Conservation (phyloP, 495 filamentous ascomycete genomes). For the Chaetomium fimeti region DNA sequence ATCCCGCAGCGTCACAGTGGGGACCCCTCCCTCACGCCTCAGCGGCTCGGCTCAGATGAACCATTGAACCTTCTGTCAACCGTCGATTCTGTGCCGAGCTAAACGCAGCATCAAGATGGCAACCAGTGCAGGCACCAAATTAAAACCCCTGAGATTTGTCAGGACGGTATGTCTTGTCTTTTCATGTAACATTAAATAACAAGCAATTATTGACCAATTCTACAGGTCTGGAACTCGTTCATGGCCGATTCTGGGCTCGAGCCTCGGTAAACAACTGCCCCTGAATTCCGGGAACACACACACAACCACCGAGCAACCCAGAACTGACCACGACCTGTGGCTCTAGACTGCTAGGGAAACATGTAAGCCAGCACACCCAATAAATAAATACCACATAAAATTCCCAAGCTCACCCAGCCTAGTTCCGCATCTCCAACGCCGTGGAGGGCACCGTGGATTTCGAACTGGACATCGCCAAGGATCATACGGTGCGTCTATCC, state of each 20-base stretch:
- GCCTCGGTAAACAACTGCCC: constrained; percentile 59
- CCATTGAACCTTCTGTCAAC: not conserved
- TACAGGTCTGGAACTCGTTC: constrained; percentile 77
- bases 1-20: constrained; percentile 26
- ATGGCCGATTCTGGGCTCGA: constrained; percentile 80
- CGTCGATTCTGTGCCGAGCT: not conserved
- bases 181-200: not conserved
- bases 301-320: not conserved
- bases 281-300: not conserved
- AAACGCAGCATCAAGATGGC: not conserved
- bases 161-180: constrained; percentile 36
- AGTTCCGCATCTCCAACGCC: constrained; percentile 78
- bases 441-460: constrained; percentile 79
- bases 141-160: constrained; percentile 43
- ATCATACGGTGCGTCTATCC: constrained; percentile 70
- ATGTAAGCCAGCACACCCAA: constrained; percentile 33
- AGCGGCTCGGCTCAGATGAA: not conserved
- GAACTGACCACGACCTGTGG: not conserved
- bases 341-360: constrained; percentile 43
- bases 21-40: constrained; percentile 2
- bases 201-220: not conserved
- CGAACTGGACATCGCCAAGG: constrained; percentile 77
- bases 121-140: constrained; percentile 32
- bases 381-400: no score
- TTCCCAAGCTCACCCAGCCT: constrained; percentile 1